Evolutionary conservation across 2,329 filamentous ascomycete species (phyloP).

Genomic region (Trichophyton schoenleinii): DNA sequence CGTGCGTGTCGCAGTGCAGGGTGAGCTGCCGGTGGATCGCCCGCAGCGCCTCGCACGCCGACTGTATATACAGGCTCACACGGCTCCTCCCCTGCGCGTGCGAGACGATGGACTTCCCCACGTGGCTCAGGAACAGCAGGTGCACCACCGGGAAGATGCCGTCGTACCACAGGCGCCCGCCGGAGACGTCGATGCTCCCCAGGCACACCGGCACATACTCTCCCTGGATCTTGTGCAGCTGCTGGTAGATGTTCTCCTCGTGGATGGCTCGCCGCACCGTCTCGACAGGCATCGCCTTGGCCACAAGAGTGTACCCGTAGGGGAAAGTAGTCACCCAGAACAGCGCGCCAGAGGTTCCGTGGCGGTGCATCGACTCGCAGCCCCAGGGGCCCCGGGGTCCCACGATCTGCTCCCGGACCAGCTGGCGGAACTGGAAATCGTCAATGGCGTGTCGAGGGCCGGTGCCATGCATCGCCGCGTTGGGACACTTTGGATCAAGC

Average conservation of each 20-base stretch:
- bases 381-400: constrained; percentile 5
- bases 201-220: constrained; percentile 11
- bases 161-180: not conserved
- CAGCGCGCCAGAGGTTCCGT: constrained; percentile 15
- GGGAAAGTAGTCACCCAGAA: constrained; percentile 15
- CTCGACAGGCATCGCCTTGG: constrained; percentile 12
- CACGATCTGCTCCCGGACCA: constrained; percentile 8
- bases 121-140: too few relatives aligned
- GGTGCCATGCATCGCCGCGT: constrained; percentile 24
- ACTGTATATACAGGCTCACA: too few relatives aligned
- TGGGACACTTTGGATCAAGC: constrained; percentile 29
- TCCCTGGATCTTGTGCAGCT: constrained; percentile 12
- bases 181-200: too few relatives aligned
- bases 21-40: too few relatives aligned
- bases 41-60: too few relatives aligned
- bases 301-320: constrained; percentile 16
- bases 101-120: too few relatives aligned
- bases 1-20: too few relatives aligned
- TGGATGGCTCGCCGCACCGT: constrained; percentile 6
- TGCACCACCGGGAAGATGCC: too few relatives aligned
- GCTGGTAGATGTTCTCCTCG: constrained; percentile 13
- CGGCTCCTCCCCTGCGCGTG: too few relatives aligned
- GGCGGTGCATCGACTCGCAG: constrained; percentile 14
- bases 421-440: constrained; percentile 4
- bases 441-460: constrained; percentile 10